phyloP scores from a whole-genome alignment of 2,329 filamentous ascomycete genomes.

The Aschersonia sp. region DNA sequence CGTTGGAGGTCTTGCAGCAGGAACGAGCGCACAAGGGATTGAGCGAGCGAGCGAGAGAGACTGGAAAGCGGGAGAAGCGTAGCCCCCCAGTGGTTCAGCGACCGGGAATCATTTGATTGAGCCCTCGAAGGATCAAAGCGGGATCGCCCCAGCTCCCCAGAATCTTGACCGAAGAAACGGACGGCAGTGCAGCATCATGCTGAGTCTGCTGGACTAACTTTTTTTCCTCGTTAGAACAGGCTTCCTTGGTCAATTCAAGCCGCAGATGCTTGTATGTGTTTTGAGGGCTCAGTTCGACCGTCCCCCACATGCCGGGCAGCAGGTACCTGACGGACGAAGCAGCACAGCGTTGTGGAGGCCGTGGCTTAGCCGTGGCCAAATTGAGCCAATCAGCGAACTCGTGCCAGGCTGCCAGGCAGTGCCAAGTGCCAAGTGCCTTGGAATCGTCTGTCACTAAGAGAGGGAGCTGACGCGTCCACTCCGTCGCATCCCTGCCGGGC shows the following conservation, averaged over 20 bases:
- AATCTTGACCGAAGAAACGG: no score
- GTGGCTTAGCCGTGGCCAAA: background rate
- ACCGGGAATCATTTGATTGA: no score
- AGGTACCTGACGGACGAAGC: no score
- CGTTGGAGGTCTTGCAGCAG: background rate
- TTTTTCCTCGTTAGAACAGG: no score
- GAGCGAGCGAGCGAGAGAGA: background rate
- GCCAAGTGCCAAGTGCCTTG: background rate
- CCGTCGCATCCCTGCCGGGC: constrained; percentile 7
- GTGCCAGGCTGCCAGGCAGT: background rate
- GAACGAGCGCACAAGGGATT: background rate
- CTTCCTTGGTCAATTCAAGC: no score
- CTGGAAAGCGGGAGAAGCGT: background rate
- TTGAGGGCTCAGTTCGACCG: no score
- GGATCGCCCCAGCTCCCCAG: no score
- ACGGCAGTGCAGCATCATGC: no score
- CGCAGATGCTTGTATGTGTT: no score
- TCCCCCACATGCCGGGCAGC: no score
- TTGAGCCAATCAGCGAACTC: background rate
- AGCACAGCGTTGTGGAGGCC: background rate
- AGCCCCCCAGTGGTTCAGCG: background rate
- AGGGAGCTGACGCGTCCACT: constrained; percentile 16
- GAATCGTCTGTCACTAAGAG: constrained; percentile 1
- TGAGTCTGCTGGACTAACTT: no score
- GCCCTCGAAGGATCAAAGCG: no score